Conservation (phyloP, 768 basidiomycete species). For the Lactarius evosmus region DNA sequence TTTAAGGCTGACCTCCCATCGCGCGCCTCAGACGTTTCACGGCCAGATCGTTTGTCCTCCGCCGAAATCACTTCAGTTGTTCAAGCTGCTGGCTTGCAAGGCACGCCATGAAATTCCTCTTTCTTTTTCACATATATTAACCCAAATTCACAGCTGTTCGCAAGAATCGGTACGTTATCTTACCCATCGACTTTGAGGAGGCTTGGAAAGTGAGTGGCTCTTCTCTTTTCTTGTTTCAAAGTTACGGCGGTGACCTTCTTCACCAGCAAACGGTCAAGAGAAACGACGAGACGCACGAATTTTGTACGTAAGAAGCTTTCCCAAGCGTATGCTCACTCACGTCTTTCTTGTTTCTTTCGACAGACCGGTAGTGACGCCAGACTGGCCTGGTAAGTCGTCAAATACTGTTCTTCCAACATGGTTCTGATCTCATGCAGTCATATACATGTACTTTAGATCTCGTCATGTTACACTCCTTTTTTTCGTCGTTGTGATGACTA, state of each 20-base stretch:
- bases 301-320: conserved; percentile 55
- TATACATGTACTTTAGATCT: conserved; percentile 39
- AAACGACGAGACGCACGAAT: conserved; percentile 93
- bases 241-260: conserved; percentile 32
- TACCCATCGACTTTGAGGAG: conserved; percentile 97
- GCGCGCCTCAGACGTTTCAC: conserved; percentile 77
- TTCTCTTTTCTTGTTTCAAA: conserved; percentile 45
- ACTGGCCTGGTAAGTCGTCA: conserved; percentile 33
- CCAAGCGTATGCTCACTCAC: conserved; percentile 16
- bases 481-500: conserved; percentile 1
- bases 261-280: conserved; percentile 93
- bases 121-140: background rate
- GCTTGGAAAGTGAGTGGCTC: conserved; percentile 96
- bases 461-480: conserved; percentile 31
- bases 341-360: conserved; percentile 20
- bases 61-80: conserved; percentile 95
- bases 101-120: conserved; percentile 37
- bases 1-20: background rate
- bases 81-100: conserved; percentile 96
- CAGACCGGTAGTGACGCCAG: conserved; percentile 36
- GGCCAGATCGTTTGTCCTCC: conserved; percentile 92
- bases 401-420: conserved; percentile 23
- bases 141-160: conserved; percentile 68
- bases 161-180: conserved; percentile 96
- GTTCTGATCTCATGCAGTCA: conserved; percentile 29